phyloP scores from a whole-genome alignment of 768 basidiomycete genomes.

The Termitomyces sp. region DNA sequence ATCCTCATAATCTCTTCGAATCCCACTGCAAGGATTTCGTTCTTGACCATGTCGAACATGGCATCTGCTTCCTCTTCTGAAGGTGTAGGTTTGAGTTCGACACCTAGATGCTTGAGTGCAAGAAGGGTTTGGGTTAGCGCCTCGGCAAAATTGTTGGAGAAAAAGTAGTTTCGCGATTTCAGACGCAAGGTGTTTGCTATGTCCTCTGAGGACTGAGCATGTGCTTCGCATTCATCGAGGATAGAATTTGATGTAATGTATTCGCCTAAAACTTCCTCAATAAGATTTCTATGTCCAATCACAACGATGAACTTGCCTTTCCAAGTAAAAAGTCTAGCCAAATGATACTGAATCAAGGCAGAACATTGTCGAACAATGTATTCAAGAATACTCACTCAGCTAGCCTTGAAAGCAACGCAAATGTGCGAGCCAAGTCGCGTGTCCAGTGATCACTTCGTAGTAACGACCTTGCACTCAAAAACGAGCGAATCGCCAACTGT shows the following conservation, averaged over 20 bases:
- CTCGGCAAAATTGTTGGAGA: slow-evolving; percentile 50
- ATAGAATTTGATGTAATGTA: slow-evolving; percentile 48
- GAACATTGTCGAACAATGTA: neutral
- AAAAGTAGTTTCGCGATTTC: slow-evolving; percentile 62
- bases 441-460: slow-evolving; percentile 54
- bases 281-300: neutral
- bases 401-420: slow-evolving; percentile 51
- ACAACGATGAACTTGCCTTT: slow-evolving; percentile 39
- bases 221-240: slow-evolving; percentile 50
- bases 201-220: slow-evolving; percentile 48
- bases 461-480: slow-evolving; percentile 54
- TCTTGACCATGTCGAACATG: slow-evolving; percentile 71
- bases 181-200: slow-evolving; percentile 53
- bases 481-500: slow-evolving; percentile 61
- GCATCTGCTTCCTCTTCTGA: slow-evolving; percentile 50
- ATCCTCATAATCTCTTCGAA: slow-evolving; percentile 65
- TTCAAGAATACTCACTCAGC: slow-evolving; percentile 54
- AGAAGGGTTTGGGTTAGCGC: slow-evolving; percentile 56
- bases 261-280: slow-evolving; percentile 38
- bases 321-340: slow-evolving; percentile 56
- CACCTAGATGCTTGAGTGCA: slow-evolving; percentile 59
- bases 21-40: slow-evolving; percentile 65
- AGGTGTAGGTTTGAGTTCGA: slow-evolving; percentile 55
- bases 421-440: slow-evolving; percentile 42
- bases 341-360: neutral